A percentile compares a stretch with the other conserved stretches of the same genome.
Conservation (phyloP, 78 protist species). For the Chrysochromulina tobinii region DNA sequence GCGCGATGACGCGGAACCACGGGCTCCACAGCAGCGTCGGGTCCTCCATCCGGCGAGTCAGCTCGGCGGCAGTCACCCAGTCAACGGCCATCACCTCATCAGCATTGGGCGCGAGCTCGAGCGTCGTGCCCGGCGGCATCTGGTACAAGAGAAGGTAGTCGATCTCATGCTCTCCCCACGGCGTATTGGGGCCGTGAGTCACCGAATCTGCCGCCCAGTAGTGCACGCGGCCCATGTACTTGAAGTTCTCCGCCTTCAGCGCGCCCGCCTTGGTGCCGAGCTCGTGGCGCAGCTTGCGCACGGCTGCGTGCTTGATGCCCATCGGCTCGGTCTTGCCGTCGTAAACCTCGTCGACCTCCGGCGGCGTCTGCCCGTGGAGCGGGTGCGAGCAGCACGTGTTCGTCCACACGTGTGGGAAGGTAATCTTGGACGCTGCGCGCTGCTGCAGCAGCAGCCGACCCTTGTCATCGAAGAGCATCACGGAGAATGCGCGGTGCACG, state of each 20-base stretch:
- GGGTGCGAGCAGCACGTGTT: conserved; percentile 81
- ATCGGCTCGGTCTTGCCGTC: neutral
- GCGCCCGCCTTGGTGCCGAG: conserved; percentile 65
- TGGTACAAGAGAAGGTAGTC: conserved; percentile 40
- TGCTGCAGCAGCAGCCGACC: conserved; percentile 60
- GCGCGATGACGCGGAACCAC: conserved; percentile 45
- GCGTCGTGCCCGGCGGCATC: neutral
- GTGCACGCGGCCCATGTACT: conserved; percentile 58
- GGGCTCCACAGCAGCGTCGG: conserved; percentile 17
- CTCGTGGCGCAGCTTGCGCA: conserved; percentile 80
- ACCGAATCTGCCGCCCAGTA: conserved; percentile 56
- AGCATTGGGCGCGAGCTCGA: neutral
- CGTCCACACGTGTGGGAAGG: conserved; percentile 69
- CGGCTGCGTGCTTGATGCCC: conserved; percentile 75
- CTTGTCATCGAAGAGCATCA: conserved; percentile 59
- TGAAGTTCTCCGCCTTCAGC: neutral
- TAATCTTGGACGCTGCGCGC: conserved; percentile 57
- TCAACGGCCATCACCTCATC: conserved; percentile 29
- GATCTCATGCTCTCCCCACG: conserved; percentile 84
- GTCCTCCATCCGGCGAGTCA: neutral
- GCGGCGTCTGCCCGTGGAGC: conserved; percentile 31
- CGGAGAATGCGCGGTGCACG: conserved; percentile 72
- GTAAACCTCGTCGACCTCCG: conserved; percentile 35
- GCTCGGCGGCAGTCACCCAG: conserved; percentile 11
- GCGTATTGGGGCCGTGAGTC: conserved; percentile 21